Base-by-base conservation (phyloP, 2,329 filamentous ascomycete genomes). In the Acrocalymma vagum region DNA sequence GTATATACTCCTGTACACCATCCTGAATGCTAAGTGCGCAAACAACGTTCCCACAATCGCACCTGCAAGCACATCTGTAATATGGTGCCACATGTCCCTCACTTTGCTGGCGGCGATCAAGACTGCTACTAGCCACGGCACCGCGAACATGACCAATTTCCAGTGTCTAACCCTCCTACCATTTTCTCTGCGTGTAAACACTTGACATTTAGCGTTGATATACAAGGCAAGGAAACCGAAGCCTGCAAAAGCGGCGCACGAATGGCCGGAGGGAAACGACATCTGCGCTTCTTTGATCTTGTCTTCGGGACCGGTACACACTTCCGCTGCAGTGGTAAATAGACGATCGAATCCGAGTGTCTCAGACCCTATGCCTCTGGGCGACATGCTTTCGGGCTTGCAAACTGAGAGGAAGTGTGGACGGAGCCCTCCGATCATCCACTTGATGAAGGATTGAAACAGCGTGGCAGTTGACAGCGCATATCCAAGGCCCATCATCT, bases 1-100 rank as follows among this genome's bases (percentile, higher is more conserved):
- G 37, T 55, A 58, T 14, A 61, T 45, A 26, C 48, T 47, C 28
- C 36, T 30, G 31, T 85, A 88, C 5, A 79, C 76, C 80, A 84
- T 84, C 29, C 83, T 71, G 58, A 85, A 88, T 0, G 78, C 68
- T 2, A 78, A 78, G 47, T 86, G 80, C 0, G 85, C 85, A 63
- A 86, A 81, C 35, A 79, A 54, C 1, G 77, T 81, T 2, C 85
- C 85, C 17, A 88, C 83, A 13, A 79, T 58, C 1, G 76, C 82
- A 3, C 85, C 85, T 1, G 80, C 82, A 0, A 87, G 39, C 6
- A 86, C 73, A 45, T 89, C 86, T 40, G 86, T 85, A 78, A 83
- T 87, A 65, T 89, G 84, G 67, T 90, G 86, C 65, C 56, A 67
- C n/a, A 85, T 80, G 51, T 89, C 70, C 37, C 88, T 84, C 0